Evolutionary conservation across 2,329 filamentous ascomycete species (phyloP), one percentile per base, ranked within the genome.

Genomic region (Curvularia lunata): DNA sequence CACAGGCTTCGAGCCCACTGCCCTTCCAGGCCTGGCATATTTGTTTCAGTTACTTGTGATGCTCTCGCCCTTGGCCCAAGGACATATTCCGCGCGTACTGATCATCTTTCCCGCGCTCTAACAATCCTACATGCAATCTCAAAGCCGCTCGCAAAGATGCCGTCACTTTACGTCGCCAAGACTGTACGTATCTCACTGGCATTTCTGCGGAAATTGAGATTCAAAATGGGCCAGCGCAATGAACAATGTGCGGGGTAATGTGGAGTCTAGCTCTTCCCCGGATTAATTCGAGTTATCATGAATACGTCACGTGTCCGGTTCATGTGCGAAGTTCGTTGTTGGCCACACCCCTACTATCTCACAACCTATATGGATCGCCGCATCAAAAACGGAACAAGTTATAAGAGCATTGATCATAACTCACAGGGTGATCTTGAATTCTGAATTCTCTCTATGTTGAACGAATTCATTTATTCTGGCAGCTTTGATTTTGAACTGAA

Each of bases 221-320:
- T 25, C 10, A 19, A 34, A 25, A 38, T 7, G 6, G 25, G 3
- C 2, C 21, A 18, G 16, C 16, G 34, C 34, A 25, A 6, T 5
- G 7, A 18, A 13, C 16, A 27, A 16, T 41, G 13, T 48, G 49
- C 21, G 37, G 43, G 49, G 54, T 42, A 48, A 30, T 54, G 54
- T 48, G 56, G 56, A 55, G 56, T 32, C 25, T 54, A 54, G 40
- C 8, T 48, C 42, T 48, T 43, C 50, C 43, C 54, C 49, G 37
- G 43, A 57, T 37, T 45, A 56, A 46, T 56, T 34, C 34, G 18
- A 51, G 9, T 12, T n/a, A 32, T 23, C 19, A 2, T 23, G 25
- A 6, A 5, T 34, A 25, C 16, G 23, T 47, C 32, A 47, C 34
- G 3, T 42, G 9, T 32, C 27, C 48, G 54, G 54, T 34, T 56